Conservation (phyloP, 2,329 filamentous ascomycete genomes). For the Thermomyces lanuginosus region DNA sequence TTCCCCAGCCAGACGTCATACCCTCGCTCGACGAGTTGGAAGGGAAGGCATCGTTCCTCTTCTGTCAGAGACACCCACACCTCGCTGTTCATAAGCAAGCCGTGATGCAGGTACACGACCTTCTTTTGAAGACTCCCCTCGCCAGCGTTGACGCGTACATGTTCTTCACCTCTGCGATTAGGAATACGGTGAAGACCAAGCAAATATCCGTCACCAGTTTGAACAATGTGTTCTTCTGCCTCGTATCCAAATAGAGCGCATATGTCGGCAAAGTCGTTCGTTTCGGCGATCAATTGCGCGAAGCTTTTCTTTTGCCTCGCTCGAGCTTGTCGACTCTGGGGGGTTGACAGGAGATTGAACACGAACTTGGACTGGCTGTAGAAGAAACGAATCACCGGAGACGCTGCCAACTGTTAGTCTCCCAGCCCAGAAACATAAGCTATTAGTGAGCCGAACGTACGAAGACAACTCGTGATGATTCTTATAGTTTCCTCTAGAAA, state of each 20-base stretch:
- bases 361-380: conserved; percentile 67
- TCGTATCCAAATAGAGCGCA: conserved; percentile 82
- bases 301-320: conserved; percentile 53
- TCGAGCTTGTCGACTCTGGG: conserved; percentile 50
- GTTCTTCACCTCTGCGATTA: conserved; percentile 67
- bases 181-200: conserved; percentile 77
- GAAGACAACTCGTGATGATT: conserved; percentile 72
- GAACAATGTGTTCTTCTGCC: conserved; percentile 89
- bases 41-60: conserved; percentile 68
- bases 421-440: neutral
- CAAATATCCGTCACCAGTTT: conserved; percentile 85
- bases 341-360: conserved; percentile 63
- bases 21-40: conserved; percentile 72
- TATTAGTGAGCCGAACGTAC: conserved; percentile 34
- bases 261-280: conserved; percentile 85
- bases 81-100: conserved; percentile 95
- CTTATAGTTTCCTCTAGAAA: conserved; percentile 68
- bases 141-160: conserved; percentile 54
- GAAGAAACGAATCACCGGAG: conserved; percentile 63
- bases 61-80: conserved; percentile 94
- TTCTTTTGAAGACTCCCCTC: conserved; percentile 55
- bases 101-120: conserved; percentile 88
- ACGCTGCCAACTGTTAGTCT: conserved; percentile 36
- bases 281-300: conserved; percentile 64
- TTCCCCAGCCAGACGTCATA: conserved; percentile 98